Evolutionary conservation across 352 stramenopile species (phyloP), one percentile per base, ranked within the genome.

Genomic region (Globisporangium rhizosaccharum): DNA sequence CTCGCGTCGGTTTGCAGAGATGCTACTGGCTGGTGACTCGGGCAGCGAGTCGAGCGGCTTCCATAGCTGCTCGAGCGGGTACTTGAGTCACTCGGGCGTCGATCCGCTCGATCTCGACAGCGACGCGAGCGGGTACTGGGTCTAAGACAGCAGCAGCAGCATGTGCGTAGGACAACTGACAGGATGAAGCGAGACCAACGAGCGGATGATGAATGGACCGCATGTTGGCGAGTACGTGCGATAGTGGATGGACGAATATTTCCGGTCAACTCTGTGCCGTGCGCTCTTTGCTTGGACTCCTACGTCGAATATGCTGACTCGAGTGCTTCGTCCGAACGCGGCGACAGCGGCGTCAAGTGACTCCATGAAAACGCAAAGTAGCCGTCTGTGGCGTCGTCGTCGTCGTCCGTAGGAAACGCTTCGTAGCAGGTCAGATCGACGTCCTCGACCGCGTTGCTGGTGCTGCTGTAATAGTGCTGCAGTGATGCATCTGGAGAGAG

Each of bases 31-130:
- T 3, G 60, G 49, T 4, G 54, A 62, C 23, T 65, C 59, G 5
- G 61, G n/a, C 17, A 76, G 73, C 36, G 73, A 76, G 4, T 72
- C 71, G 28, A 88, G 77, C 55, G 79, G 79, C 1, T 83, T 89
- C 59, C 46, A 87, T 48, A 91, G 67, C 52, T 87, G 81, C 54
- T 88, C 75, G 42, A 73, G 65, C 28, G 62, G 58, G 18, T 68
- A 66, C 12, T 36, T 77, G 25, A 82, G 71, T 20, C 73, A 65
- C 28, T 81, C 74, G n/a, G 75, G 72, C 25, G 59, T 70, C 42
- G 64, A 71, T 23, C 64, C 62, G 59, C 51, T 82, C 60, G 72
- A 81, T 56, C 49, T 62, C 23, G 54, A 61, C 25, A 65, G 53
- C 23, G 56, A 71, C 20, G 62, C 62, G 23, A 66, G 54, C 18